Conservation (phyloP, 2,329 filamentous ascomycete species). For the Amesomyces nigricolor region DNA sequence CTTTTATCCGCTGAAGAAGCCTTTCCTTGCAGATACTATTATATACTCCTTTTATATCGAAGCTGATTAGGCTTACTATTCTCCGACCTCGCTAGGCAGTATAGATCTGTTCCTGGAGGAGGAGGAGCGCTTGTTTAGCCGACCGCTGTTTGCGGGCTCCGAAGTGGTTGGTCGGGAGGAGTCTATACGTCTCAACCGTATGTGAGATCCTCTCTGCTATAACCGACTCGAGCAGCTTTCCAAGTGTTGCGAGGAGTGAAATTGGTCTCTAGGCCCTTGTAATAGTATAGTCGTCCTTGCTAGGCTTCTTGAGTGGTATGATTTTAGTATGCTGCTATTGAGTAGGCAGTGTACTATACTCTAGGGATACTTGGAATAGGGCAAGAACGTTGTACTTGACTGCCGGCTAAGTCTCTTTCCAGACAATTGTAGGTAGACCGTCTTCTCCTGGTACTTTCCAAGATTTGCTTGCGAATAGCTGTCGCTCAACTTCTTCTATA, state of each 20-base stretch:
- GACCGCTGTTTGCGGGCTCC: no score
- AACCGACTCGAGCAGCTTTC: constrained; percentile 9
- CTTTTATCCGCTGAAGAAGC: constrained; percentile 3
- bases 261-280: constrained; percentile 6
- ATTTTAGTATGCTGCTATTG: constrained; percentile 2
- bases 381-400: constrained; percentile 1
- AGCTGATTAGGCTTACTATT: constrained; percentile 8
- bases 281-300: constrained; percentile 1
- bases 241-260: constrained; percentile 1
- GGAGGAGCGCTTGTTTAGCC: no score
- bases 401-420: background rate
- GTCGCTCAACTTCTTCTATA: constrained; percentile 2
- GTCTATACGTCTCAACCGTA: no score
- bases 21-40: constrained; percentile 12
- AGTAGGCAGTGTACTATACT: background rate
- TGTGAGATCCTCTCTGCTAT: constrained; percentile 6
- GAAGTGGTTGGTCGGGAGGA: no score
- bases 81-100: background rate
- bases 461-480: background rate
- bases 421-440: constrained; percentile 1
- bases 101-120: no score
- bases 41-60: constrained; percentile 12
- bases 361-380: background rate
- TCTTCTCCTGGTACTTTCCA: constrained; percentile 6
- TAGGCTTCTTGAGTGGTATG: constrained; percentile 5